Evolutionary conservation across 2,329 filamentous ascomycete genomes (phyloP).

Genomic region (Leptographium procerum): DNA sequence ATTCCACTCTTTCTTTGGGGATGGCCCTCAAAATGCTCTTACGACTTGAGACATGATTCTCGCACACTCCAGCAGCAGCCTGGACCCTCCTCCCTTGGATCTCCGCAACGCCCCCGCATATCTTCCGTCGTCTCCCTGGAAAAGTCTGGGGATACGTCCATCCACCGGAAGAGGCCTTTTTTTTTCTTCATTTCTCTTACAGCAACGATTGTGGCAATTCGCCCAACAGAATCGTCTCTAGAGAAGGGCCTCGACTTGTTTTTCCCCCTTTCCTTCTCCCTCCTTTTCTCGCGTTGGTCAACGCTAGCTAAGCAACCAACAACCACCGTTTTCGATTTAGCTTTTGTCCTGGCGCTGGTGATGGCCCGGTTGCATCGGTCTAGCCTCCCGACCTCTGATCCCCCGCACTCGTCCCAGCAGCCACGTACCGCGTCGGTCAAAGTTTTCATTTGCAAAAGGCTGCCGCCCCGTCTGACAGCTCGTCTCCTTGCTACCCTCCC

Average conservation of each 20-base stretch:
- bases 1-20: neutral
- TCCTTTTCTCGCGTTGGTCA: too few relatives aligned
- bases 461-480: neutral
- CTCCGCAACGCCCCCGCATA: neutral
- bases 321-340: neutral
- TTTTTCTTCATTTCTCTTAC: neutral
- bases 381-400: neutral
- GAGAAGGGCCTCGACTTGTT: neutral
- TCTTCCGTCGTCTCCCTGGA: neutral
- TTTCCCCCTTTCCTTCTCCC: too few relatives aligned
- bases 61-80: too few relatives aligned
- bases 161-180: neutral
- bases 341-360: neutral
- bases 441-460: neutral
- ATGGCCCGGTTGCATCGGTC: neutral
- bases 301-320: neutral
- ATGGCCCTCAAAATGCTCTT: too few relatives aligned
- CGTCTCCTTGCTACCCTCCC: too few relatives aligned
- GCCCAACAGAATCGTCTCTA: neutral
- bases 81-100: neutral
- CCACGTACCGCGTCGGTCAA: neutral
- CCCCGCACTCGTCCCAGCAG: neutral
- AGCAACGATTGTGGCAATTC: neutral
- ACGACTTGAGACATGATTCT: too few relatives aligned
- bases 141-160: neutral